Base-by-base conservation (phyloP, 163 green algal genomes). In the Scenedesmus sp. region DNA sequence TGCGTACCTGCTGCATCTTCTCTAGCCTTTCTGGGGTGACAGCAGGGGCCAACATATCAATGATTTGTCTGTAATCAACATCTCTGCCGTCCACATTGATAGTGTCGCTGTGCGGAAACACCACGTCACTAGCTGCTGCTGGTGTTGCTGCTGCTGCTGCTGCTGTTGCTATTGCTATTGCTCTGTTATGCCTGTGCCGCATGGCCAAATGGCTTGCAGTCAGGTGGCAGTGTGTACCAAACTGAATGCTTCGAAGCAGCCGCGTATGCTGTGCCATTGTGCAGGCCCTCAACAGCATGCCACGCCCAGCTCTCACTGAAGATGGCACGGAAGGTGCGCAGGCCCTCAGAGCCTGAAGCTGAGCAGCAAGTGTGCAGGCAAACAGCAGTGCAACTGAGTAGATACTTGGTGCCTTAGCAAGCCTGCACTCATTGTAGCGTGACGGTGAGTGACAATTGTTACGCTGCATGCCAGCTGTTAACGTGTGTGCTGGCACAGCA, bases 81-180 rank as follows among this genome's bases (percentile, higher is more conserved):
- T 84, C 4, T 42, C 37, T 9, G 65, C 70, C 72, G 9, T 90
- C 85, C 43, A 90, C 5, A 6, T 7, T 30, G 44, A 81, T 30
- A 9, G 33, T 43, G 61, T 83, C 65, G 33, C 33, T 85, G 49
- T 90, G 85, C 30, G 85, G 85, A 68, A 90, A 90, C 46, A 90
- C 85, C 9, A 90, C 2, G 13, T 53, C 6, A 76, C 65, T 76
- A 6, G 30, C 65, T 81, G 35, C 72, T 51, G 72, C 37, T 81
- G 72, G 1, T 49, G 18, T 15, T 81, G 12, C 9, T n/a, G 72
- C 35, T 81, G 35, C 4, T 81, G 72, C 35, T 81, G 72, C 37
- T 44, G 16, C 70, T 80, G 70, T 16, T 81, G 12, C 35, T 26
- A n/a, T n/a, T n/a, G n/a, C n/a, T n/a, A 15, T 81, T 81, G 72